Conservation (phyloP, 495 filamentous ascomycete genomes). For the Lophiotrema nucula region DNA sequence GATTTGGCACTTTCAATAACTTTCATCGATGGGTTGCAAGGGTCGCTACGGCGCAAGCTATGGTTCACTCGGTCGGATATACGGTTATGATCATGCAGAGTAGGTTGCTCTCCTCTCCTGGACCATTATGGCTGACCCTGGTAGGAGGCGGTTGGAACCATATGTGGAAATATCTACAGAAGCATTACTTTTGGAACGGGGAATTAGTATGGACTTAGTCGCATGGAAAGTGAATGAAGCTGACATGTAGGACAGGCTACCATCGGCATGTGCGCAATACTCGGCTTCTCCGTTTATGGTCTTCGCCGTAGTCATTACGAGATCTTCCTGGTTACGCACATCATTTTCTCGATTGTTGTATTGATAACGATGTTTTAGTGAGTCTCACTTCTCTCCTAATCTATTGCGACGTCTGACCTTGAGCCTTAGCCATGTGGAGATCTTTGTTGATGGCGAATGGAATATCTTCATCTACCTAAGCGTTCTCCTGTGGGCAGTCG, state of each 20-base stretch:
- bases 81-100: slow-evolving; percentile 12
- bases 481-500: slow-evolving; percentile 51
- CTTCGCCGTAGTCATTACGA: slow-evolving; percentile 54
- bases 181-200: slow-evolving; percentile 26
- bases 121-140: too few species aligned
- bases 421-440: slow-evolving; percentile 47
- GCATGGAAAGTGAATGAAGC: too few species aligned
- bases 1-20: slow-evolving; percentile 27
- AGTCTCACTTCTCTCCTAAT: slow-evolving; percentile 25
- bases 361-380: slow-evolving; percentile 56
- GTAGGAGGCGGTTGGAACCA: slow-evolving; percentile 9
- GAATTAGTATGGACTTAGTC: slow-evolving; percentile 17
- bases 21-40: slow-evolving; percentile 28
- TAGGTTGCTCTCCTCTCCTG: too few species aligned
- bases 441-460: slow-evolving; percentile 49
- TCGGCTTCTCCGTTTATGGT: slow-evolving; percentile 48
- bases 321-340: slow-evolving; percentile 54
- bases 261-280: slow-evolving; percentile 48
- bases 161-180: slow-evolving; percentile 5
- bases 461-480: slow-evolving; percentile 55
- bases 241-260: too few species aligned
- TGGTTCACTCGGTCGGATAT: slow-evolving; percentile 28
- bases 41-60: slow-evolving; percentile 22
- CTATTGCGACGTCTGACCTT: slow-evolving; percentile 4
- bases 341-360: slow-evolving; percentile 50